phyloP scores from a whole-genome alignment of 2,329 filamentous ascomycete species.

The Alternaria incomplexa region DNA sequence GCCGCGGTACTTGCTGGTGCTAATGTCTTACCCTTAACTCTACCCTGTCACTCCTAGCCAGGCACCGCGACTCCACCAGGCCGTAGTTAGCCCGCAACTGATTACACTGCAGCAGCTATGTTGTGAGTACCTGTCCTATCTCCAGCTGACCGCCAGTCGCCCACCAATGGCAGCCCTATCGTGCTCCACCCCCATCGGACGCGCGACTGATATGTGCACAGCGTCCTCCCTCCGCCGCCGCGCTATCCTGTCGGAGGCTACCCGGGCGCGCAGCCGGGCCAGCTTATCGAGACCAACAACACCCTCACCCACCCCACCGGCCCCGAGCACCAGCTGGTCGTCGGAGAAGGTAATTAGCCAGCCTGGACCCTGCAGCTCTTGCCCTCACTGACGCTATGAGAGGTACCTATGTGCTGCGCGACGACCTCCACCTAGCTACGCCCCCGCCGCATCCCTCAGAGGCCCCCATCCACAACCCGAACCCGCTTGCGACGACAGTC shows the following conservation, averaged over 20 bases:
- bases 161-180: constrained; percentile 35
- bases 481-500: constrained; percentile 85
- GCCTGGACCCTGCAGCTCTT: constrained; percentile 4
- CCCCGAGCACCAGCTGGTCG: constrained; percentile 86
- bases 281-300: constrained; percentile 94
- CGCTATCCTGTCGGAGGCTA: constrained; percentile 80
- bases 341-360: constrained; percentile 77
- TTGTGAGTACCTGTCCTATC: constrained; percentile 39
- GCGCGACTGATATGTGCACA: constrained; percentile 36
- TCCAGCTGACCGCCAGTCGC: constrained; percentile 16
- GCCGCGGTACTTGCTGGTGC: neutral
- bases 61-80: constrained; percentile 6
- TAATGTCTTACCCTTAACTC: constrained; percentile 8
- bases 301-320: constrained; percentile 79
- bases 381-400: constrained; percentile 29
- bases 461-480: constrained; percentile 82
- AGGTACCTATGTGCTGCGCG: constrained; percentile 90
- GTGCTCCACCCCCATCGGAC: constrained; percentile 21
- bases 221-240: constrained; percentile 80
- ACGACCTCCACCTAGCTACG: constrained; percentile 90
- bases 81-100: constrained; percentile 14
- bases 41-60: constrained; percentile 20
- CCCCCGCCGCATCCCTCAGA: constrained; percentile 96
- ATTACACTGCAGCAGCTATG: constrained; percentile 41
- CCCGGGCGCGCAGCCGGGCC: constrained; percentile 73